A percentile compares a stretch with the other conserved stretches of the same genome.
These are phyloP conservation scores for Zea luxurians DNA, from an alignment of 176 grass and related monocot species.

Conservation along the genomic window DNA sequence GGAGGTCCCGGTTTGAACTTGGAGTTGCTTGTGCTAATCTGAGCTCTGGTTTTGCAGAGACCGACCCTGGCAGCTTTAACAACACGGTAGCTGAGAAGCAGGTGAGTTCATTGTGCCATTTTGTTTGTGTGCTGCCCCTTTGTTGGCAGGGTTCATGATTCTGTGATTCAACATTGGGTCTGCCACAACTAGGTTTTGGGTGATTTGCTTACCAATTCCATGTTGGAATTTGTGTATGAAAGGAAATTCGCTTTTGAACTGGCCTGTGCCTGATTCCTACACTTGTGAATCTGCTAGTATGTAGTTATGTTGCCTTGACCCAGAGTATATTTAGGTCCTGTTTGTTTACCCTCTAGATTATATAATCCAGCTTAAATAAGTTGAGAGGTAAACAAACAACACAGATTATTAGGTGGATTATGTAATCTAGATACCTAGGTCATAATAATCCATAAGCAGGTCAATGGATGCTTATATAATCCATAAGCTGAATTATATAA, in stretches of 20 bases:
- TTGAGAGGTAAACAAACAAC: no score
- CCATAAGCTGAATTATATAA: no score
- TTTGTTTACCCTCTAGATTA: no score
- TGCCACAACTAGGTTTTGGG: neutral
- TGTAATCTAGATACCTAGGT: no score
- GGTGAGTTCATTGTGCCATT: constrained; percentile 45
- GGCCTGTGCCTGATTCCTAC: neutral
- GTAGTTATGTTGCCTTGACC: neutral
- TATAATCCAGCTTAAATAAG: no score
- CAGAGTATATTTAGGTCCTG: neutral
- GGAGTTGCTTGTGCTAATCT: constrained; percentile 32
- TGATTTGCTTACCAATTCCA: neutral
- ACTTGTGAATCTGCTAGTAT: neutral
- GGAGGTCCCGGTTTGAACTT: constrained; percentile 10
- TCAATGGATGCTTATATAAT: no score
- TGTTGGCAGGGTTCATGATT: constrained; percentile 16
- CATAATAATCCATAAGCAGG: no score
- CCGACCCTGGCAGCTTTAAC: constrained; percentile 86
- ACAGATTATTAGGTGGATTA: no score
- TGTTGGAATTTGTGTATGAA: neutral
- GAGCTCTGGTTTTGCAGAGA: constrained; percentile 62
- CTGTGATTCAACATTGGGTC: neutral
- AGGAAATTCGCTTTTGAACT: constrained; percentile 13
- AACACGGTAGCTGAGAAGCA: constrained; percentile 89
- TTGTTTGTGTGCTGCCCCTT: constrained; percentile 1